These are phyloP conservation scores for Nadsonia starkeyi-henricii DNA, from an alignment of 1,139 yeast genomes.

Conservation along the genomic window DNA sequence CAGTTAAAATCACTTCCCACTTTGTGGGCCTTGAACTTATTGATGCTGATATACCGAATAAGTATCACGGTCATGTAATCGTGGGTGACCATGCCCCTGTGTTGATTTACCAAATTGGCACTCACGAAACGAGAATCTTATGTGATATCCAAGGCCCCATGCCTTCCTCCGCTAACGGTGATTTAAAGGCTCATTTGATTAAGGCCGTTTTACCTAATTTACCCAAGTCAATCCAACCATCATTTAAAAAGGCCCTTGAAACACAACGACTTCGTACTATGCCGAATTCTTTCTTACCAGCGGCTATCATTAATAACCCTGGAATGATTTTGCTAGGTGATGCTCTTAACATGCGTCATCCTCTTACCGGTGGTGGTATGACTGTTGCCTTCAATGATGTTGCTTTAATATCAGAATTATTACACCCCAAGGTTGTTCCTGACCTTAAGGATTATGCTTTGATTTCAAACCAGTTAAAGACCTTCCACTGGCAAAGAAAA, in stretches of 20 bases:
- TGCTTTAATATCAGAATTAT: conserved; percentile 36
- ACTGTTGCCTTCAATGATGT: conserved; percentile 92
- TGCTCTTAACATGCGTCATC: conserved; percentile 95
- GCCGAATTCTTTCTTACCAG: conserved; percentile 91
- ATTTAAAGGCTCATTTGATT: conserved; percentile 45
- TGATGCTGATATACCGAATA: conserved; percentile 58
- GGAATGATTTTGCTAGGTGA: conserved; percentile 89
- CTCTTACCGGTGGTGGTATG: conserved; percentile 98
- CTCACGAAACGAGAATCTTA: conserved; percentile 69
- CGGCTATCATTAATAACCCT: conserved; percentile 44
- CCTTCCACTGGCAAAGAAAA: conserved; percentile 70
- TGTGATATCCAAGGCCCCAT: conserved; percentile 77
- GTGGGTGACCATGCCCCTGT: conserved; percentile 82
- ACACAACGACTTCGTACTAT: conserved; percentile 56
- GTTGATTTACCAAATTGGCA: conserved; percentile 73
- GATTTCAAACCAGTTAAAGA: conserved; percentile 40
- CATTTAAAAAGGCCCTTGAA: conserved; percentile 45
- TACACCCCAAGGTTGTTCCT: conserved; percentile 35
- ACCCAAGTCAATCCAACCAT: conserved; percentile 51
- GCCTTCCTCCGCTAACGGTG: conserved; percentile 52
- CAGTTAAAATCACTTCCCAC: conserved; percentile 63
- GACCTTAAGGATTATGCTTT: conserved; percentile 44
- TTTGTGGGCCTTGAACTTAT: conserved; percentile 72
- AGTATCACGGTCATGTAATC: conserved; percentile 78
- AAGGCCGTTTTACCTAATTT: conserved; percentile 50